A percentile compares a stretch with the other conserved stretches of the same genome.
Evolutionary conservation across 2,329 filamentous ascomycete genomes (phyloP).

Genomic region (Davidsoniella australis): DNA sequence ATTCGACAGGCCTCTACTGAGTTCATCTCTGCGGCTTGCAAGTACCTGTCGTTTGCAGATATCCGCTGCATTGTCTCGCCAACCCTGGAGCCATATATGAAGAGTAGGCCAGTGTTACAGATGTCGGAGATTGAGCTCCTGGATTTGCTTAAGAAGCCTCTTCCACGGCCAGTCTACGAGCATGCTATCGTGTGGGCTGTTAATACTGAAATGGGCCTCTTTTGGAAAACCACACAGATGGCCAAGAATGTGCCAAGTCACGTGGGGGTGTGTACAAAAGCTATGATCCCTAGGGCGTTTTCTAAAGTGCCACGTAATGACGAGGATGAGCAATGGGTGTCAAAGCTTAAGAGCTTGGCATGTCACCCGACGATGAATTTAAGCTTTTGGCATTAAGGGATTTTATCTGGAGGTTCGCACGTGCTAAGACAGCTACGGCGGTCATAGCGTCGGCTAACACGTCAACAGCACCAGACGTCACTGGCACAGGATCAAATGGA

Average conservation of each 20-base stretch:
- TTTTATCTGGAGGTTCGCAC: slow-evolving; percentile 76
- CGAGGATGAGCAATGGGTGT: slow-evolving; percentile 89
- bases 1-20: slow-evolving; percentile 78
- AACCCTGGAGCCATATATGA: slow-evolving; percentile 66
- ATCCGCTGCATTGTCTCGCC: slow-evolving; percentile 69
- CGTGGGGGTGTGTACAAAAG: slow-evolving; percentile 20
- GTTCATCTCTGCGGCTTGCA: slow-evolving; percentile 62
- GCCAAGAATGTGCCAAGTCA: slow-evolving; percentile 30
- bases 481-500: background rate
- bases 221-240: slow-evolving; percentile 58
- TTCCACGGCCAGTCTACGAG: slow-evolving; percentile 68
- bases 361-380: slow-evolving; percentile 68
- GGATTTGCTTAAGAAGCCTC: slow-evolving; percentile 65
- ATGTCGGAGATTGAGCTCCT: slow-evolving; percentile 60
- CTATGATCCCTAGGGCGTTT: slow-evolving; percentile 39
- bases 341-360: slow-evolving; percentile 66
- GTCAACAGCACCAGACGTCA: slow-evolving; percentile 17
- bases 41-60: slow-evolving; percentile 63
- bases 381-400: slow-evolving; percentile 76
- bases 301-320: slow-evolving; percentile 58
- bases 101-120: slow-evolving; percentile 45
- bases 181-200: slow-evolving; percentile 72
- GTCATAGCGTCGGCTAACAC: slow-evolving; percentile 20
- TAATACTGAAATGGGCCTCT: slow-evolving; percentile 63
- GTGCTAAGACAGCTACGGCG: slow-evolving; percentile 42